These are phyloP conservation scores for Colletotrichum sp. DNA, from an alignment of 2,329 filamentous ascomycete species.

Conservation along the genomic window DNA sequence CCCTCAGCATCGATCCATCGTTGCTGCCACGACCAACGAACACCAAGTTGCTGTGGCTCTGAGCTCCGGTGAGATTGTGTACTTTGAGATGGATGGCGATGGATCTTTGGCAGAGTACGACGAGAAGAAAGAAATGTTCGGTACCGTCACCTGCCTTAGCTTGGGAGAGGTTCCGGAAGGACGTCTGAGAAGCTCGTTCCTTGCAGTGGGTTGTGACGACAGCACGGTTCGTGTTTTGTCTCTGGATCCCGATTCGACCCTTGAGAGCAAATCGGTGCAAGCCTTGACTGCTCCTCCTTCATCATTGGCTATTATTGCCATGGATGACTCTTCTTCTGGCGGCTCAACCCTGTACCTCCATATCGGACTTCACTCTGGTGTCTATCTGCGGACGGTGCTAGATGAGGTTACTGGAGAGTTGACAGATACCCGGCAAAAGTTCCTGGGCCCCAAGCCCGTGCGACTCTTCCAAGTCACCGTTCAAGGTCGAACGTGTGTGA, in stretches of 20 bases:
- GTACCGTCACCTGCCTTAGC: conserved; percentile 93
- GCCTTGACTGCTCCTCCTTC: conserved; percentile 90
- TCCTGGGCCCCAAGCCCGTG: conserved; percentile 88
- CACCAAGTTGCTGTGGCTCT: conserved; percentile 92
- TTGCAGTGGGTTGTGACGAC: conserved; percentile 96
- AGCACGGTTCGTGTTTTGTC: conserved; percentile 93
- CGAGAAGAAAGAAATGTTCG: conserved; percentile 93
- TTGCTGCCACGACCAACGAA: conserved; percentile 91
- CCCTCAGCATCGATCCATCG: conserved; percentile 92
- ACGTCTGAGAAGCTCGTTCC: conserved; percentile 84
- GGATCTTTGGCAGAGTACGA: conserved; percentile 92
- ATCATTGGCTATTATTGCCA: conserved; percentile 88
- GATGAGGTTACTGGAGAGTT: conserved; percentile 96
- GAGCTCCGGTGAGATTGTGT: conserved; percentile 95
- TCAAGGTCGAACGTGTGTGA: conserved; percentile 80
- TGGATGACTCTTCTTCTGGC: conserved; percentile 91
- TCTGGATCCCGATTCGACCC: conserved; percentile 84
- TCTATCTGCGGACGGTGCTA: conserved; percentile 92
- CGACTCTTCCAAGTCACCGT: conserved; percentile 92
- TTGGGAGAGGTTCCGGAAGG: conserved; percentile 93
- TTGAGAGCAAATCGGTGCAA: conserved; percentile 94
- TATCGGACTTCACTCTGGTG: conserved; percentile 93
- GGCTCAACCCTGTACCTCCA: conserved; percentile 92
- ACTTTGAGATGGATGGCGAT: conserved; percentile 96
- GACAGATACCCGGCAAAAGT: conserved; percentile 92